Percentiles rank a stretch among this genome's conserved stretches.
Evolutionary conservation across 768 basidiomycete species (phyloP).

Genomic region (Ephemerocybe angulata): DNA sequence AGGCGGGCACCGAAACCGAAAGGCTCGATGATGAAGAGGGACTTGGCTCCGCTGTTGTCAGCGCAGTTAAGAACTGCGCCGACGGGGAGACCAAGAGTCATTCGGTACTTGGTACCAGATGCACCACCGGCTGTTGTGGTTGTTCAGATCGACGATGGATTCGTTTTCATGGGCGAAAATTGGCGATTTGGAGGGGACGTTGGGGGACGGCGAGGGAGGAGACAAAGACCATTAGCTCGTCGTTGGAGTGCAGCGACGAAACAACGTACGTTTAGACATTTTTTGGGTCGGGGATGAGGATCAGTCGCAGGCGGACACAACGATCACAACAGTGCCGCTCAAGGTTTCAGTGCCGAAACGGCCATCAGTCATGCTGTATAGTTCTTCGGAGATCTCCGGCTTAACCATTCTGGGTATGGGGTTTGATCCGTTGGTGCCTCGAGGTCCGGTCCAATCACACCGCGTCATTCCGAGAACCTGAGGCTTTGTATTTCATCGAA

Average conservation of each 20-base stretch:
- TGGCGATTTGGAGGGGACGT: background rate
- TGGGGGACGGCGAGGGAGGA: background rate
- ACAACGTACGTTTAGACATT: conserved; percentile 10
- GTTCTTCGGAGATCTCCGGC: background rate
- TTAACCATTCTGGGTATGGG: background rate
- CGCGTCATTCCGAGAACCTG: too few species aligned
- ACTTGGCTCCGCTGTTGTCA: conserved; percentile 99
- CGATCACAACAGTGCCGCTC: background rate
- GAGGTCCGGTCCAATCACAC: background rate
- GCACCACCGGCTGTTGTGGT: conserved; percentile 47
- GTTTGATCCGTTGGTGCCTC: background rate
- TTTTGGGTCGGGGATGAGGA: conserved; percentile 3
- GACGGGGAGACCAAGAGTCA: conserved; percentile 91
- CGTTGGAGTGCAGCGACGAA: background rate
- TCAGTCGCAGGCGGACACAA: background rate
- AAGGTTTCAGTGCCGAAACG: conserved; percentile 9
- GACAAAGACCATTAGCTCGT: background rate
- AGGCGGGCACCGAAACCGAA: conserved; percentile 94
- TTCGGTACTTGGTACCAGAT: conserved; percentile 93
- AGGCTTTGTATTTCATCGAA: too few species aligned
- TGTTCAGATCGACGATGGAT: too few species aligned
- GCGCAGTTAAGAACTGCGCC: conserved; percentile 96
- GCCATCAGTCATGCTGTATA: conserved; percentile 9
- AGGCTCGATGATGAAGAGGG: conserved; percentile 91
- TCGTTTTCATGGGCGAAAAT: too few species aligned